Base-by-base conservation (phyloP, 108 stramenopile genomes). In the Stephanodiscus minutulus region DNA sequence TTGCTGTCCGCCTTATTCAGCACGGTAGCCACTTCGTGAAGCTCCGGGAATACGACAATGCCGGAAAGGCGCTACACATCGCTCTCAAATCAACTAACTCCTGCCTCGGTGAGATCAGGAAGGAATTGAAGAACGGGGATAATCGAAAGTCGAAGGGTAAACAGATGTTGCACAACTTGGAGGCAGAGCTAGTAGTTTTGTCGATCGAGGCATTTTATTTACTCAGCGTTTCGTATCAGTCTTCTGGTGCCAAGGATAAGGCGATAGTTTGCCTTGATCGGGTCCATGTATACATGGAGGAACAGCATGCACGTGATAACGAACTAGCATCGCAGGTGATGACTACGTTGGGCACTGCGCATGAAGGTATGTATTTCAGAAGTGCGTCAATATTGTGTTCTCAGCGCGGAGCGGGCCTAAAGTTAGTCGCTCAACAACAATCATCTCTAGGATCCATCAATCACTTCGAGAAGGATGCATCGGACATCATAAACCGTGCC, bases 151-250 rank as follows among this genome's bases (percentile, higher is more conserved):
- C 33, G 25, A 64, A 21, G 33, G 61, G 60, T 18, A 31, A 57
- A 48, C 59, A 77, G 55, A 54, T 66, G 18, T 72, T 78, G 31
- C 72, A 73, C 31, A 73, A 78, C 33, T 65, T 78, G 21, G 81
- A 82, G 43, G 77, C 72, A 39, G 72, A 70, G 6, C 28, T 75
- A 15, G 76, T 82, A 28, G 64, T 82, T 1, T 48, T 82, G 2
- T 69, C 81, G n/a, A 73, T 77, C 0, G 73, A 82, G 65, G 58
- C 76, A 37, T 66, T 77, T 24, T 82, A 82, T 43, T 71, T 72
- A 10, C 71, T 82, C 4, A 73, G 64, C 15, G 46, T 59, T 46
- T 55, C 65, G 10, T 68, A 55, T 25, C 73, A 66, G 47, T 52
- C 52, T 0, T 24, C 39, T 6, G 76, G 76, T 3, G 55, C 48